Base-by-base conservation (phyloP, 805 yeast genomes). In the Alloascoidea africana region DNA sequence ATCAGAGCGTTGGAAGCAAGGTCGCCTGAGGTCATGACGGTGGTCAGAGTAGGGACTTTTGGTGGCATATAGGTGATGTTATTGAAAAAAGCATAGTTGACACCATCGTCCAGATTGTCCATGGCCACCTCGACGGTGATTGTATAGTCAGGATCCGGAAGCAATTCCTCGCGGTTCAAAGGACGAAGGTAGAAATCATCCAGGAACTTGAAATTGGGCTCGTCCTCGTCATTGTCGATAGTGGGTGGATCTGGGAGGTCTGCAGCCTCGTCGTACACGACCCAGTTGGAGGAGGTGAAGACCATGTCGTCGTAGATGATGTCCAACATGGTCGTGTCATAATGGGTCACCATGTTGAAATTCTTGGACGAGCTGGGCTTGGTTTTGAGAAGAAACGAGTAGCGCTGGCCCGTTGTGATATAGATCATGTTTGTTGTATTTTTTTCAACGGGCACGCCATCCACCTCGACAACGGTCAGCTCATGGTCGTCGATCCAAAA, bases 31-130 rank as follows among this genome's bases (percentile, higher is more conserved):
- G 65, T 78, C 49, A 85, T 53, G n/a, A 71, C 95, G 3, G 95
- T 73, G 58, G 73, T 68, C 42, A 91, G 62, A 4, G 87, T 63
- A 36, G 98, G 98, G 13, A 89, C 94, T 59, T 74, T 79, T 45
- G 97, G 95, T 30, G 70, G 55, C 27, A 70, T 63, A 59, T 72
- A 91, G 16, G 94, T 70, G 52, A 82, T 65, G 54, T 84, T 79
- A 67, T 89, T 87, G 78, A 89, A 85, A 63, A 89, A 81, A n/a
- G 97, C 97, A 55, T 91, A 91, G 64, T 86, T 86, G 44, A 78
- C 66, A 64, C 98, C 98, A 57, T 85, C 65, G 36, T 67, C 69
- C 58, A 91, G 66, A 65, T 84, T 83, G 56, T 79, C 77, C 96
- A 91, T 86, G 17, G 59, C 55, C 41, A 91, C 87, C 48, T 74